A percentile compares a stretch with the other conserved stretches of the same genome.
These are phyloP conservation scores for Litsea cubeba DNA, from an alignment of 164 flowering plant genomes.

Conservation along the genomic window DNA sequence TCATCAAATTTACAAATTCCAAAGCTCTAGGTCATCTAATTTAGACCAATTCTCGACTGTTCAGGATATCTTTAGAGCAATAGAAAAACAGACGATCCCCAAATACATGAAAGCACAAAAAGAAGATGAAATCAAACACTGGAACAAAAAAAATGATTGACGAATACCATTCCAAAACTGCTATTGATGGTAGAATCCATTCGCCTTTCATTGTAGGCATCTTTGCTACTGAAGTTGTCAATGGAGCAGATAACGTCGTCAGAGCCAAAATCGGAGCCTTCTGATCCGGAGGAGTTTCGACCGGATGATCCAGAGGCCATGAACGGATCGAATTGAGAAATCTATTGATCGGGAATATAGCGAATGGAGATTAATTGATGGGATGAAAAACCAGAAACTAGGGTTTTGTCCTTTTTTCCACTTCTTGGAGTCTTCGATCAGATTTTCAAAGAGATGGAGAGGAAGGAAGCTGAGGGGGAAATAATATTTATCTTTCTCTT, in stretches of 20 bases:
- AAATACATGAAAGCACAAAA: background rate
- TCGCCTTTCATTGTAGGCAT: conserved; percentile 37
- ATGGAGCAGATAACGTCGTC: conserved; percentile 77
- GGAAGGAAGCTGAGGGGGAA: background rate
- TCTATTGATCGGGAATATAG: background rate
- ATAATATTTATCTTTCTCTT: background rate
- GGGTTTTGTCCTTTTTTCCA: background rate
- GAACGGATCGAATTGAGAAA: background rate
- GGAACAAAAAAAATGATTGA: background rate
- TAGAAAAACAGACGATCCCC: background rate
- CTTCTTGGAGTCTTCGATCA: background rate
- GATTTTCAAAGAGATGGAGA: background rate
- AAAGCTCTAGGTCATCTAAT: background rate
- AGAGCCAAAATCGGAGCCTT: conserved; percentile 71
- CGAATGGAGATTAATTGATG: background rate
- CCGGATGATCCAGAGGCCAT: conserved; percentile 89
- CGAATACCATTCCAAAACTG: conserved; percentile 39
- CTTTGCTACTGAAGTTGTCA: conserved; percentile 55
- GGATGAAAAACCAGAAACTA: background rate
- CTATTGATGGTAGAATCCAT: conserved; percentile 39
- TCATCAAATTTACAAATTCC: background rate
- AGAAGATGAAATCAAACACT: background rate
- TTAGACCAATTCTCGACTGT: background rate
- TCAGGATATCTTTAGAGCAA: background rate
- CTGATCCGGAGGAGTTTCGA: conserved; percentile 49